Evolutionary conservation across 805 yeast genomes (phyloP), one percentile per base, ranked within the genome.

Genomic region (Candida sphagnicola): DNA sequence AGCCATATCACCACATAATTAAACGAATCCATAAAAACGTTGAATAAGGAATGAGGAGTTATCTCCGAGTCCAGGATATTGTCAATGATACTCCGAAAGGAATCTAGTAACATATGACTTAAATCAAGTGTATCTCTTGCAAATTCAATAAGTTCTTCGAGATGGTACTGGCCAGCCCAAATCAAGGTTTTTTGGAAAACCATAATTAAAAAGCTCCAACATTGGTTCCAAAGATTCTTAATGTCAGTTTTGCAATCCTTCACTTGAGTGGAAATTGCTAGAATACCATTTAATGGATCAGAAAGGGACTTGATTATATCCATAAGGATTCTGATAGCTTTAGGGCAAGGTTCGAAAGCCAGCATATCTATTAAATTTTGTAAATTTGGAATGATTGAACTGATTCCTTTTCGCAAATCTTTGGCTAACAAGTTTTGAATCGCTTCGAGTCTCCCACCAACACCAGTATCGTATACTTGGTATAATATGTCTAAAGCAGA

Each of bases 111-210:
- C 2, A 71, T 58, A 44, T 82, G 80, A 42, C 95, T 82, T 23
- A 86, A 67, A 48, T 90, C 96, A 36, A 91, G 68, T 0, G 87
- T 81, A 53, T 88, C 96, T 56, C 95, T 75, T 2, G 96, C 85
- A 49, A 88, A 90, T 40, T 89, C 95, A 31, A 82, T 74, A 49
- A 87, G 66, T 35, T 74, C 74, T 0, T 70, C 66, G 15, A 75
- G 66, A 19, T 75, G 75, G 49, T 79, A 82, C 26, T 64, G 60
- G 2, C 71, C 60, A 0, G 96, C 88, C 99, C 99, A 91, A 3
- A 57, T 57, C 11, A 85, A 62, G 1, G 95, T 86, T 39, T 76
- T 73, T 30, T 68, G 66, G 47, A 85, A 86, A 2, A 87, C 75
- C 69, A 80, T 72, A 32, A 77, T 75, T 41, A 91, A 60, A 44